These are phyloP conservation scores for Mortierella hygrophila DNA, from an alignment of 192 early-diverging fungal species.

Conservation along the genomic window DNA sequence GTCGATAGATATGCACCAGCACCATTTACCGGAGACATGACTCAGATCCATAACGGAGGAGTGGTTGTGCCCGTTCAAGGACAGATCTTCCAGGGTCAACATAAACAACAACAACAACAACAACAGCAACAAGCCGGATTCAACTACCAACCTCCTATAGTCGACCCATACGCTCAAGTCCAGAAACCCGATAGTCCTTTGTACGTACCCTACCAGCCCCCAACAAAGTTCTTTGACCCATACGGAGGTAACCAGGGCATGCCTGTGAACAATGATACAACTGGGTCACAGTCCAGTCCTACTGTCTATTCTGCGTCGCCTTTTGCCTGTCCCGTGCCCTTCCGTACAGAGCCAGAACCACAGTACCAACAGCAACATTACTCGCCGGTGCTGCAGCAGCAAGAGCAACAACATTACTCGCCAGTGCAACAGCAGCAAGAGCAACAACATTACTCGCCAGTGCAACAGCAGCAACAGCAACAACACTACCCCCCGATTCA, in stretches of 20 bases:
- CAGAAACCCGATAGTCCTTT: neutral
- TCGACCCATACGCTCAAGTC: neutral
- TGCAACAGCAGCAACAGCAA: constrained; percentile 15
- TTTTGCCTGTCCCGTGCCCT: neutral
- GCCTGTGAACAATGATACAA: too few relatives aligned
- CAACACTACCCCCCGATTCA: neutral
- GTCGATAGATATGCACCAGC: neutral
- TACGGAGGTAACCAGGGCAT: neutral
- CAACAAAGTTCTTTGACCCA: neutral
- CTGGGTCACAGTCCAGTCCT: neutral
- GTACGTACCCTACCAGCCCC: neutral
- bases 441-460: neutral
- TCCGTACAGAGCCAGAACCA: neutral
- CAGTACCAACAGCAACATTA: constrained; percentile 13
- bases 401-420: neutral
- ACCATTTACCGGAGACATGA: neutral
- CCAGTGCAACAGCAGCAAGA: neutral
- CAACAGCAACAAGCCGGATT: neutral
- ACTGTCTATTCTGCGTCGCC: neutral
- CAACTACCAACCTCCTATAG: neutral
- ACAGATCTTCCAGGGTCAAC: neutral
- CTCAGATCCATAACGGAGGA: neutral
- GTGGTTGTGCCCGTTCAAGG: neutral
- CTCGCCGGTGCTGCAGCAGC: neutral
- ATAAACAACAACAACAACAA: too few relatives aligned